A percentile compares a stretch with the other conserved stretches of the same genome.
Evolutionary conservation across 2,329 filamentous ascomycete species (phyloP).

Genomic region (Gaeumannomyces sp.): DNA sequence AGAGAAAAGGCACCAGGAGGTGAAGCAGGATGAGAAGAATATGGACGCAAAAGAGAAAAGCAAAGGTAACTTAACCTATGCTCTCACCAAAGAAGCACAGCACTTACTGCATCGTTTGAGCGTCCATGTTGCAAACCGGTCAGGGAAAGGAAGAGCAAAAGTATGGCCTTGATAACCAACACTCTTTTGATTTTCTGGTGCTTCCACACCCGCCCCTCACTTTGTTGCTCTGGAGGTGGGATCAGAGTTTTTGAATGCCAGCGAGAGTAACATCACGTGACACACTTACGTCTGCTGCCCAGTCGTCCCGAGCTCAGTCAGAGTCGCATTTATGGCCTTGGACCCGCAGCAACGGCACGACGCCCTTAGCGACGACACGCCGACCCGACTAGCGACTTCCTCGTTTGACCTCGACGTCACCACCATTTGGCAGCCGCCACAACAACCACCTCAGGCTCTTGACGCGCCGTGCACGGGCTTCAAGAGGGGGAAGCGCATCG

Average conservation of each 20-base stretch:
- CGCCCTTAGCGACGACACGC: no score
- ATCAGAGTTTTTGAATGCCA: not conserved
- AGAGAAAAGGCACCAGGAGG: not conserved
- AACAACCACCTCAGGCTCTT: no score
- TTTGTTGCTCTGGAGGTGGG: not conserved
- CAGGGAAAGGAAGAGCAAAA: no score
- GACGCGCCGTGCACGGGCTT: no score
- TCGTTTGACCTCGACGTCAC: no score
- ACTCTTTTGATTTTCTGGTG: not conserved
- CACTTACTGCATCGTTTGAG: slow-evolving; percentile 6
- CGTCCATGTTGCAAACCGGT: not conserved
- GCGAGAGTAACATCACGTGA: not conserved
- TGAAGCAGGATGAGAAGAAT: not conserved
- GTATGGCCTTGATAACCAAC: not conserved
- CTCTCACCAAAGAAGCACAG: not conserved
- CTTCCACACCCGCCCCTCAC: not conserved
- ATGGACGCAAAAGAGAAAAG: not conserved
- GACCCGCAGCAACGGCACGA: no score
- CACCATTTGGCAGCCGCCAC: no score
- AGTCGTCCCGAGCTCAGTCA: no score
- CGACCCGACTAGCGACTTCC: no score
- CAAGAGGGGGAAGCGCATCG: no score
- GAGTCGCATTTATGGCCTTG: no score
- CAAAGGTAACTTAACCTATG: not conserved
- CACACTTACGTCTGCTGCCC: no score